These are phyloP conservation scores for Stephanodiscus triporus DNA, from an alignment of 108 stramenopile species.

Conservation along the genomic window DNA sequence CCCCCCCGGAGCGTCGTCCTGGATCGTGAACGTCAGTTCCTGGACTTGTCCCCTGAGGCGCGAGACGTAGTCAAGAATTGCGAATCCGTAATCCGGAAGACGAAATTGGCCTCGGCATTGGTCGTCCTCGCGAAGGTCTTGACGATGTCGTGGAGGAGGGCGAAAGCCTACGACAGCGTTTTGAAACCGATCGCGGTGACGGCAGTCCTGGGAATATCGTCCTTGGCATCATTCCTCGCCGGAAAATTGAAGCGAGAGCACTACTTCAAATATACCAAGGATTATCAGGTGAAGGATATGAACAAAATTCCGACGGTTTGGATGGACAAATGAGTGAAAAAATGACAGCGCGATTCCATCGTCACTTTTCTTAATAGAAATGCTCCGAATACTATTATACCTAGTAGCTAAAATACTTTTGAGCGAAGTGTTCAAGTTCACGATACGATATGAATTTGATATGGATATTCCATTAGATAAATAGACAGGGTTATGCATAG, in stretches of 20 bases:
- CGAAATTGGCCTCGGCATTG: not conserved
- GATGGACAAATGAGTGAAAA: constrained; percentile 14
- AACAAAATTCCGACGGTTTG: constrained; percentile 35
- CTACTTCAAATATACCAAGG: constrained; percentile 36
- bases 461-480: no score
- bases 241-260: constrained; percentile 25
- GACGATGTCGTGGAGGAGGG: no score
- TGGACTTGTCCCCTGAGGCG: constrained; percentile 61
- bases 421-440: no score
- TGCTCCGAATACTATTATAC: not conserved
- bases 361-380: not conserved
- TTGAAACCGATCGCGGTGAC: no score
- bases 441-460: no score
- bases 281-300: constrained; percentile 26
- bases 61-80: constrained; percentile 61
- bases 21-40: constrained; percentile 64
- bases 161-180: no score
- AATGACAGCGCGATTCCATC: not conserved
- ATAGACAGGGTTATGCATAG: no score
- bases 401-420: not conserved
- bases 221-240: constrained; percentile 10
- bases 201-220: constrained; percentile 10
- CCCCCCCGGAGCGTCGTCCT: constrained; percentile 54
- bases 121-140: no score
- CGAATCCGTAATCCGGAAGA: constrained; percentile 23